Conservation (phyloP, 1,139 yeast genomes). For the Kurtzmaniella quercitrusa region DNA sequence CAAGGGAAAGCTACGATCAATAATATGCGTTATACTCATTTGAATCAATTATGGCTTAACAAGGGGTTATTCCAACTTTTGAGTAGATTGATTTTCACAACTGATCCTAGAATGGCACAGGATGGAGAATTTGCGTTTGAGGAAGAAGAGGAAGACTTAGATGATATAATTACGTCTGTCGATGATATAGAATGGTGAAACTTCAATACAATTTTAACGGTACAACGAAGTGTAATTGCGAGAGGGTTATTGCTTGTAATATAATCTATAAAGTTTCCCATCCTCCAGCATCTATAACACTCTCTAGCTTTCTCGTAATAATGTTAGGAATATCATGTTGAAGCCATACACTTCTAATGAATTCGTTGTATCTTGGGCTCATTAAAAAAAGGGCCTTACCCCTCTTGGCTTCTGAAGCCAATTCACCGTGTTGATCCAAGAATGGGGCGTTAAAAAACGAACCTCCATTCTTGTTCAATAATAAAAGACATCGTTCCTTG, state of each 20-base stretch:
- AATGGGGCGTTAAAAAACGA: constrained; percentile 84
- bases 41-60: constrained; percentile 58
- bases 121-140: constrained; percentile 3
- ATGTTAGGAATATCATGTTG: constrained; percentile 74
- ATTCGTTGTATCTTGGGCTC: constrained; percentile 59
- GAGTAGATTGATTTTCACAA: constrained; percentile 18
- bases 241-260: no score
- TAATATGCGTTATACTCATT: constrained; percentile 46
- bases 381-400: constrained; percentile 71
- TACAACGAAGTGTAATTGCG: no score
- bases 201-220: neutral
- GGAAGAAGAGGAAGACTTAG: constrained; percentile 17
- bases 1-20: constrained; percentile 54
- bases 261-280: constrained; percentile 76
- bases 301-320: constrained; percentile 76
- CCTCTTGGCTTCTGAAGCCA: constrained; percentile 69
- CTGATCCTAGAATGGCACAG: constrained; percentile 4
- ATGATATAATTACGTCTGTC: constrained; percentile 6
- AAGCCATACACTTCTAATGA: constrained; percentile 68
- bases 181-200: constrained; percentile 7
- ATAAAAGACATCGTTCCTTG: constrained; percentile 63
- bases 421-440: constrained; percentile 82
- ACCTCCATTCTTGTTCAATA: constrained; percentile 70
- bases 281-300: constrained; percentile 82
- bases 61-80: constrained; percentile 42